Percentiles rank a stretch among this genome's conserved stretches.
These are phyloP conservation scores for Aspergillus flavus DNA, from an alignment of 2,329 filamentous ascomycete species.

Conservation along the genomic window DNA sequence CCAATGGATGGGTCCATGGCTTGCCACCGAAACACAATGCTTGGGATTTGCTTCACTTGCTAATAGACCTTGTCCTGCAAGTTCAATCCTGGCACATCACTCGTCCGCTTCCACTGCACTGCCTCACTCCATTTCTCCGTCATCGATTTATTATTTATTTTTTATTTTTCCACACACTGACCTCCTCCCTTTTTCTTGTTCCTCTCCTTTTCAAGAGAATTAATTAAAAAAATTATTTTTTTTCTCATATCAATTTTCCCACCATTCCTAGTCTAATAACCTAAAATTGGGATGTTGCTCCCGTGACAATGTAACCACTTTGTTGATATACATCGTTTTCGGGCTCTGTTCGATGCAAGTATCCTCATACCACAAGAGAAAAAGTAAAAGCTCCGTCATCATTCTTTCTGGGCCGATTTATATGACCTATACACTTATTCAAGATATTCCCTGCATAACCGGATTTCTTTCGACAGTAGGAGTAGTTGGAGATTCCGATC, in stretches of 20 bases:
- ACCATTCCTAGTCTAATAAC: neutral
- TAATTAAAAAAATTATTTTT: neutral
- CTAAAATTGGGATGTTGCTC: neutral
- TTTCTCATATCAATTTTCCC: neutral
- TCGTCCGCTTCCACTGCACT: slow-evolving; percentile 31
- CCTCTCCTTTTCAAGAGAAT: neutral
- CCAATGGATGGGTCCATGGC: neutral
- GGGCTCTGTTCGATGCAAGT: neutral
- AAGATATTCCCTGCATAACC: neutral
- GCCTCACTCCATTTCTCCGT: slow-evolving; percentile 28
- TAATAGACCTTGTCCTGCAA: slow-evolving; percentile 12
- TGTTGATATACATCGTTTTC: neutral
- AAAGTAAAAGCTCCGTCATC: neutral
- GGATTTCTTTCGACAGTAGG: neutral
- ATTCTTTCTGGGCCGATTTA: neutral
- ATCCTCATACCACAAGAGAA: neutral
- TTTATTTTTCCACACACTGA: neutral
- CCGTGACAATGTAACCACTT: neutral
- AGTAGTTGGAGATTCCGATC: neutral
- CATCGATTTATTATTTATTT: slow-evolving; percentile 4
- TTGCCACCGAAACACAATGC: slow-evolving; percentile 7
- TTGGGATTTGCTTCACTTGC: slow-evolving; percentile 6
- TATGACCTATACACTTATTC: neutral
- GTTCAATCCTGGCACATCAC: slow-evolving; percentile 22
- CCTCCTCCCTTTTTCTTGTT: neutral